Evolutionary conservation across 495 filamentous ascomycete genomes (phyloP).

Genomic region (Penicillium egyptiacum): DNA sequence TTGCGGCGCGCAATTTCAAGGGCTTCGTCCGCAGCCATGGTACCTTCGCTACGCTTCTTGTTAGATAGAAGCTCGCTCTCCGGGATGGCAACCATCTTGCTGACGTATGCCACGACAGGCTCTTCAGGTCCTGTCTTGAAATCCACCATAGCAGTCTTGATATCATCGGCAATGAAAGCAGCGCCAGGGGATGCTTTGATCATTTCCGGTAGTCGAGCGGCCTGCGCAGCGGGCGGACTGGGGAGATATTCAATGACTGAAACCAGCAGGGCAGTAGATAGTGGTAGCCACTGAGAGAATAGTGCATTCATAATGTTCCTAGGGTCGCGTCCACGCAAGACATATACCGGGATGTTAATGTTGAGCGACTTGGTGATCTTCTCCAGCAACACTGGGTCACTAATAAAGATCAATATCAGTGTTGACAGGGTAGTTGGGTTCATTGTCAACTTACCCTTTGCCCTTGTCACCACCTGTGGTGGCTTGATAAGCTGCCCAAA

Average conservation of each 20-base stretch:
- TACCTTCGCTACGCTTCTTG: slow-evolving; percentile 57
- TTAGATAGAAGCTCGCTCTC: slow-evolving; percentile 87
- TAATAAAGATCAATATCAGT: slow-evolving; percentile 39
- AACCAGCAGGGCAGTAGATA: slow-evolving; percentile 89
- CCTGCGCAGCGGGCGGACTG: slow-evolving; percentile 80
- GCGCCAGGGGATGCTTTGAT: slow-evolving; percentile 80
- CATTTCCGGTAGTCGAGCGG: slow-evolving; percentile 73
- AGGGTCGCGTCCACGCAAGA: slow-evolving; percentile 82
- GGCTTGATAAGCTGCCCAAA: slow-evolving; percentile 96
- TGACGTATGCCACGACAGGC: slow-evolving; percentile 92
- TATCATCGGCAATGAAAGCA: slow-evolving; percentile 59
- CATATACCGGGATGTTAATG: slow-evolving; percentile 77
- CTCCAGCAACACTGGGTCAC: slow-evolving; percentile 77
- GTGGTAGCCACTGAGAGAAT: slow-evolving; percentile 85
- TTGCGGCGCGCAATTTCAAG: slow-evolving; percentile 84
- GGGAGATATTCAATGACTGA: slow-evolving; percentile 92
- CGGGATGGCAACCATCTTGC: slow-evolving; percentile 95
- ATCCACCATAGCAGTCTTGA: slow-evolving; percentile 76
- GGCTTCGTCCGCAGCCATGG: slow-evolving; percentile 85
- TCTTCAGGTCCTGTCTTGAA: slow-evolving; percentile 68
- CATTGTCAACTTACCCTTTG: slow-evolving; percentile 62
- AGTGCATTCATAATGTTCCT: slow-evolving; percentile 79
- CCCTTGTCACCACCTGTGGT: slow-evolving; percentile 78
- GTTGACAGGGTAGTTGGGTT: slow-evolving; percentile 12
- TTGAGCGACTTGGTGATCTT: slow-evolving; percentile 93